Conservation (phyloP, 345 rosid genomes). For the Salix brachista region DNA sequence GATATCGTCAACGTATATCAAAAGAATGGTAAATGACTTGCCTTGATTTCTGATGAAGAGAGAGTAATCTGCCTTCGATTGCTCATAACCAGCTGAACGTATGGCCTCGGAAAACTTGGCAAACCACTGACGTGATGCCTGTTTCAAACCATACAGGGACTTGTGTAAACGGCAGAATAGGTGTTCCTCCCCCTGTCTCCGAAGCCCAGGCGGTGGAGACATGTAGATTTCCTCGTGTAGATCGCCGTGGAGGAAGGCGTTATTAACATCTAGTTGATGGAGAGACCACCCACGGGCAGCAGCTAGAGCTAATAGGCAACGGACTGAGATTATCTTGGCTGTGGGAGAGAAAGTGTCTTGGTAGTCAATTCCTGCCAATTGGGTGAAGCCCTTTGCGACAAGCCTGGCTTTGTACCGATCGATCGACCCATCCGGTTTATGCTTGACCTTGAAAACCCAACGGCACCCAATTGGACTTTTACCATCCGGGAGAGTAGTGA, state of each 20-base stretch:
- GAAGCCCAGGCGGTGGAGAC: not conserved
- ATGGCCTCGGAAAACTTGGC: not conserved
- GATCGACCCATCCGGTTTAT: not conserved
- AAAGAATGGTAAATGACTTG: not conserved
- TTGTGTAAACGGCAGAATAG: not conserved
- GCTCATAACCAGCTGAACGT: not conserved
- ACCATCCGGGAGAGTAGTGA: not conserved
- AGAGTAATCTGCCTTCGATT: not conserved
- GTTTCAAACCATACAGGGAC: not conserved
- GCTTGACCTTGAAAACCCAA: not conserved
- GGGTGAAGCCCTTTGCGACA: not conserved
- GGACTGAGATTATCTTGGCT: not conserved
- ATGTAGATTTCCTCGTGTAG: no score
- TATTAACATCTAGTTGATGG: no score
- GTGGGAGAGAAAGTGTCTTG: not conserved
- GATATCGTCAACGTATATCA: constrained; percentile 1
- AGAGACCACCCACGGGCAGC: not conserved
- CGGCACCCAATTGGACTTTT: not conserved
- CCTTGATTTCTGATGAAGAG: not conserved
- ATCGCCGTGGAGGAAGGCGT: no score
- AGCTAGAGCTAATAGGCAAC: not conserved
- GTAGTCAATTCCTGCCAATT: not conserved
- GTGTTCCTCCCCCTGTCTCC: not conserved
- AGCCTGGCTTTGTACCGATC: not conserved
- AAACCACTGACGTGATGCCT: not conserved